A percentile compares a stretch with the other conserved stretches of the same genome.
Evolutionary conservation across 2,329 filamentous ascomycete species (phyloP).

Genomic region (Sarocladium brachiariae): DNA sequence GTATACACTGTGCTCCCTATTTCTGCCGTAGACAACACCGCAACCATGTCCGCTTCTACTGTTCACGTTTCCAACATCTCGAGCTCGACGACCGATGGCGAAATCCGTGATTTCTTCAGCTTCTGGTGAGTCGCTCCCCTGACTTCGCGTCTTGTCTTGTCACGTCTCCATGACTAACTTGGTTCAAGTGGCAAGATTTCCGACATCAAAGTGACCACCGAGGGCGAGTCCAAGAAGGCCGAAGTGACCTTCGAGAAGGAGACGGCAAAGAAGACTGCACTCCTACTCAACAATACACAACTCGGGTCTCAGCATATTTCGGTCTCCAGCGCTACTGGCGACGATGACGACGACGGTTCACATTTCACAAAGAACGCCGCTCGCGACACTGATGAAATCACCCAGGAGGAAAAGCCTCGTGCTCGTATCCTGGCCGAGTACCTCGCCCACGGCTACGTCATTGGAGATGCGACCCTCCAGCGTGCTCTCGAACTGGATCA

Average conservation of each 20-base stretch:
- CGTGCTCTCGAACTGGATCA: conserved; percentile 80
- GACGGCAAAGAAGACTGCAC: conserved; percentile 91
- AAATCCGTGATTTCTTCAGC: conserved; percentile 95
- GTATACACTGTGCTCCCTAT: too few species aligned
- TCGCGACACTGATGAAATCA: conserved; percentile 61
- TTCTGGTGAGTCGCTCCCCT: conserved; percentile 61
- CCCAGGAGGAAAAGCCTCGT: conserved; percentile 95
- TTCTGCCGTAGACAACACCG: too few species aligned
- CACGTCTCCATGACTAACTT: conserved; percentile 13
- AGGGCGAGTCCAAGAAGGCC: conserved; percentile 68
- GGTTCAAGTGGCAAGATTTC: conserved; percentile 77
- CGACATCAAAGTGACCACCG: conserved; percentile 66
- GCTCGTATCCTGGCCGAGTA: conserved; percentile 93
- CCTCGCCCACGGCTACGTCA: conserved; percentile 85
- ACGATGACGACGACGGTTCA: conserved; percentile 56
- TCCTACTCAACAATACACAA: conserved; percentile 94
- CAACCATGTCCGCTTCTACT: conserved; percentile 51
- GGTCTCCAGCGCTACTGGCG: conserved; percentile 60
- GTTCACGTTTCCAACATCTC: conserved; percentile 90
- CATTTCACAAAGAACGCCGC: conserved; percentile 48
- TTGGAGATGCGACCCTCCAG: conserved; percentile 70
- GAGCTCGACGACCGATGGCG: conserved; percentile 73
- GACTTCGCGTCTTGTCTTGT: neutral
- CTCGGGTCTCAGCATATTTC: conserved; percentile 81
- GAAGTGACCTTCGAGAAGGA: conserved; percentile 97